Evolutionary conservation across 441 rosid species (phyloP).

Genomic region (Arabidopsis hybrid): DNA sequence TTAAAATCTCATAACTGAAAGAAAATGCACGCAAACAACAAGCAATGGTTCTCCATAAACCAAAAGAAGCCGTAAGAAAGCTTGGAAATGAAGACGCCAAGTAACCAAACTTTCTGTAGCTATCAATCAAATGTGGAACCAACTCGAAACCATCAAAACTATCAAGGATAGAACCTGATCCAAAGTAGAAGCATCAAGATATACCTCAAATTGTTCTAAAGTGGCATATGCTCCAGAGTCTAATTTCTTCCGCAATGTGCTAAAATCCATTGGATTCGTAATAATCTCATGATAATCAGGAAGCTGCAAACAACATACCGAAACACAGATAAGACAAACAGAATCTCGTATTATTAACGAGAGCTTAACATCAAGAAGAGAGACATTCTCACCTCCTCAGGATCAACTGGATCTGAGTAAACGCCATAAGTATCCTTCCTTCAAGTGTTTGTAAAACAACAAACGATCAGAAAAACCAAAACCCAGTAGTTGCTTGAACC

Average conservation of each 20-base stretch:
- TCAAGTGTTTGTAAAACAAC: constrained; percentile 43
- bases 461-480: constrained; percentile 39
- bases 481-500: not conserved
- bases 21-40: constrained; percentile 24
- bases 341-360: not conserved
- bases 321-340: constrained; percentile 12
- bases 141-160: constrained; percentile 8
- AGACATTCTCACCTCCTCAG: constrained; percentile 71
- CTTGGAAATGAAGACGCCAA: not conserved
- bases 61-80: not conserved
- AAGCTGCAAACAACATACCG: constrained; percentile 48
- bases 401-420: constrained; percentile 95
- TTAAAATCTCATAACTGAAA: constrained; percentile 3
- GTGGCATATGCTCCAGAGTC: constrained; percentile 49
- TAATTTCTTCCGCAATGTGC: constrained; percentile 59
- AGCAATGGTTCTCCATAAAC: not conserved
- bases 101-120: constrained; percentile 27
- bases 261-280: constrained; percentile 64
- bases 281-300: constrained; percentile 64
- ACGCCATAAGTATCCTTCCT: constrained; percentile 97
- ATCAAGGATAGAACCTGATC: not conserved
- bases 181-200: constrained; percentile 14
- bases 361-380: constrained; percentile 2
- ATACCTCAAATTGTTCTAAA: constrained; percentile 63
- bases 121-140: constrained; percentile 20